Conservation (phyloP, 345 rosid species). For the Pistacia vera region DNA sequence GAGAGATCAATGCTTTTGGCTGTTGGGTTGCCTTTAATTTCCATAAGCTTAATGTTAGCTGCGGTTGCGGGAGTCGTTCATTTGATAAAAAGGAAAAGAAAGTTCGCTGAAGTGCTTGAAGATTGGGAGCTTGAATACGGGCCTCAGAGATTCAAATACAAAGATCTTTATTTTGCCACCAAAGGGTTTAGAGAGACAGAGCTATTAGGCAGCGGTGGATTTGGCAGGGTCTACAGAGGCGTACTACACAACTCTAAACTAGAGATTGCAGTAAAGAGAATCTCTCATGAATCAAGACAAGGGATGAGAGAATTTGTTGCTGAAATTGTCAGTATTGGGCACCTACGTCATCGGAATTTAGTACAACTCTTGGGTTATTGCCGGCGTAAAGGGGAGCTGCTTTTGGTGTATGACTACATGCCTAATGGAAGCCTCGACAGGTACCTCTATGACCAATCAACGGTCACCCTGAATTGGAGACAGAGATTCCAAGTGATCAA, state of each 20-base stretch:
- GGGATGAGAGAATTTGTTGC: too few relatives aligned
- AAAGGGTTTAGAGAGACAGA: constrained; percentile 66
- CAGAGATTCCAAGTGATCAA: too few relatives aligned
- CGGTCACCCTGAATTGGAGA: too few relatives aligned
- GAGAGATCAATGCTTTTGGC: constrained; percentile 35
- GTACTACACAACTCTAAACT: constrained; percentile 40
- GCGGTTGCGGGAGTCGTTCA: constrained; percentile 21
- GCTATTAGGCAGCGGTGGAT: constrained; percentile 64
- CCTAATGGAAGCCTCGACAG: too few relatives aligned
- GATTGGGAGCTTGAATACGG: constrained; percentile 76
- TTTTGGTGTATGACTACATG: too few relatives aligned
- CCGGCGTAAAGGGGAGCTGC: too few relatives aligned
- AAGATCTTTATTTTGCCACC: constrained; percentile 61
- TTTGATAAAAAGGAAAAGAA: constrained; percentile 43
- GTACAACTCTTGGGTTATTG: too few relatives aligned
- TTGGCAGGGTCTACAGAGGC: constrained; percentile 66
- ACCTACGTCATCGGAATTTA: too few relatives aligned
- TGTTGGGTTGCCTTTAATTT: constrained; percentile 52
- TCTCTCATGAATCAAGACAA: constrained; percentile 62
- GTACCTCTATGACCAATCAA: too few relatives aligned
- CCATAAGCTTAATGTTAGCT: constrained; percentile 26
- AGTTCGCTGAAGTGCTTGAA: too few relatives aligned
- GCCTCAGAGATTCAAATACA: constrained; percentile 61
- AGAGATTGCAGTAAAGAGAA: constrained; percentile 61
- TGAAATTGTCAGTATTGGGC: too few relatives aligned